Conservation (phyloP, 257 asterid species). For the Petunia secreta region DNA sequence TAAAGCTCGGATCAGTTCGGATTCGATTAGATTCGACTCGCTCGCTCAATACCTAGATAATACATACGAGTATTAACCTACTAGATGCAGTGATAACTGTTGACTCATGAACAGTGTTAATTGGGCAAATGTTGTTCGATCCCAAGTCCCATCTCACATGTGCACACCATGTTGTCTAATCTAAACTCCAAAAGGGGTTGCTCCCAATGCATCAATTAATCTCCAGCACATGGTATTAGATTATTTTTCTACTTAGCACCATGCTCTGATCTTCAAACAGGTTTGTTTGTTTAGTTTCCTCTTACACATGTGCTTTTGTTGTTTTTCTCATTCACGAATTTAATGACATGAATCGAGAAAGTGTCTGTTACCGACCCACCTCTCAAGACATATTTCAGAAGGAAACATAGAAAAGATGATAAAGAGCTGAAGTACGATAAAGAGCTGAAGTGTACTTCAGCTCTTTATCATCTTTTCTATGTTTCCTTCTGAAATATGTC, state of each 20-base stretch:
- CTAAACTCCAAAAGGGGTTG: neutral
- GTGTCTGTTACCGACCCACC: too few species aligned
- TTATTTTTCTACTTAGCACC: neutral
- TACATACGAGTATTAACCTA: too few species aligned
- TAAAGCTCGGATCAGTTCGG: too few species aligned
- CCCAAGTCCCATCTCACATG: conserved; percentile 24
- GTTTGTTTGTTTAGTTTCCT: neutral
- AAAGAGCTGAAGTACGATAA: too few species aligned
- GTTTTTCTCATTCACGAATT: conserved; percentile 7
- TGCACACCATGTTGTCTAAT: neutral
- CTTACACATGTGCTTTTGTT: conserved; percentile 16
- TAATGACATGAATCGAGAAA: conserved; percentile 24
- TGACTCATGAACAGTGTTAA: neutral
- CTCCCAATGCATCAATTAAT: neutral
- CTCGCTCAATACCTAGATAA: too few species aligned
- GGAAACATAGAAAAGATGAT: too few species aligned
- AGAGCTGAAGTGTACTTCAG: too few species aligned
- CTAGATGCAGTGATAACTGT: neutral
- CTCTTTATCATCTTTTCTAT: too few species aligned
- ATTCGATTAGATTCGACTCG: too few species aligned
- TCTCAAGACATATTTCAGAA: too few species aligned
- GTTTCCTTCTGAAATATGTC: too few species aligned
- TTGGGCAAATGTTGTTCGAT: conserved; percentile 12
- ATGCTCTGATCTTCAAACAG: neutral
- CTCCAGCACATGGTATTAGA: neutral